A percentile compares a stretch with the other conserved stretches of the same genome.
Evolutionary conservation across 371 early-diverging fungal species (phyloP).

Genomic region (Gilbertella persicaria): DNA sequence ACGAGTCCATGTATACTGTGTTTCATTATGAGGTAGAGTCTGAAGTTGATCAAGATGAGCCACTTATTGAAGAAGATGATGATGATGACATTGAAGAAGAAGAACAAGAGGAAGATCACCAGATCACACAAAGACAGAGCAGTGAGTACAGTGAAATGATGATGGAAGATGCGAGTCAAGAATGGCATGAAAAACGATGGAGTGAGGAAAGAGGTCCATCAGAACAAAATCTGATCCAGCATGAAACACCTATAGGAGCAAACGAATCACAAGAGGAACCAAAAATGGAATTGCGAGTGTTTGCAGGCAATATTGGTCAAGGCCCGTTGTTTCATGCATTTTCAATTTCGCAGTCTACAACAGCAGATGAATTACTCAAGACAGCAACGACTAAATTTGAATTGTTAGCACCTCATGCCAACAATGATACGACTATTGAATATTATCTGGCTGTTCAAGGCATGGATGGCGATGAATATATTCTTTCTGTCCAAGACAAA

Average conservation of each 20-base stretch:
- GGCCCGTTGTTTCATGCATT: conserved; percentile 61
- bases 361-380: conserved; percentile 55
- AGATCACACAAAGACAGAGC: neutral
- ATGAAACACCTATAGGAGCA: too few relatives aligned
- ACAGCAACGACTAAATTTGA: conserved; percentile 52
- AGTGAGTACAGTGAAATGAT: conserved; percentile 2
- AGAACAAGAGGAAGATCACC: conserved; percentile 12
- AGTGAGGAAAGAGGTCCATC: neutral
- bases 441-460: conserved; percentile 61
- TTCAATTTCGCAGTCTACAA: conserved; percentile 35
- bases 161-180: neutral
- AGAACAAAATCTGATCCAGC: neutral
- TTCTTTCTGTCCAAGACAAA: conserved; percentile 57
- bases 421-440: conserved; percentile 38
- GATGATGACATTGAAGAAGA: conserved; percentile 9
- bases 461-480: conserved; percentile 62
- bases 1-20: conserved; percentile 24
- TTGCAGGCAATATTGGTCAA: conserved; percentile 62
- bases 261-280: conserved; percentile 4
- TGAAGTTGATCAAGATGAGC: conserved; percentile 34
- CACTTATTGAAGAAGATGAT: conserved; percentile 18
- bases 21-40: conserved; percentile 45
- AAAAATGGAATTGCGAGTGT: conserved; percentile 39
- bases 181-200: neutral
- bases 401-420: conserved; percentile 12